Evolutionary conservation across 352 stramenopile species (phyloP).

Genomic region (Pythium biforme): DNA sequence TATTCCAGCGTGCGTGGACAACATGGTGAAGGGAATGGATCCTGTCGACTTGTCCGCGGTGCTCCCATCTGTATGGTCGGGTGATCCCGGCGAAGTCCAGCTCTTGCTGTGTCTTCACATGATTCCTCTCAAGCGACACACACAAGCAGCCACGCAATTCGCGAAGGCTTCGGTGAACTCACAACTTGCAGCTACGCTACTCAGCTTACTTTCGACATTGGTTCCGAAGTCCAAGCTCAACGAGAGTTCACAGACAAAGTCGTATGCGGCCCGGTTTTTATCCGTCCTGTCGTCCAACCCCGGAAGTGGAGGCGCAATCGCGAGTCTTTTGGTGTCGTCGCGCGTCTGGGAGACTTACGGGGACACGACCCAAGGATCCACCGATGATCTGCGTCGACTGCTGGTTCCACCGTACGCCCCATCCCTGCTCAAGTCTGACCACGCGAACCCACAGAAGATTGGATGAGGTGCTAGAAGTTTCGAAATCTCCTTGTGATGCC

Average conservation of each 20-base stretch:
- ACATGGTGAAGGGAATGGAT: conserved; percentile 86
- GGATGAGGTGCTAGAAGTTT: conserved; percentile 30
- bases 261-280: conserved; percentile 79
- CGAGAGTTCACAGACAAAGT: conserved; percentile 79
- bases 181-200: conserved; percentile 71
- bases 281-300: conserved; percentile 83
- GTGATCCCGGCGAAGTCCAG: conserved; percentile 80
- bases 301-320: conserved; percentile 79
- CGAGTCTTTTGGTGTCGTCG: conserved; percentile 74
- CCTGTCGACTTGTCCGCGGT: conserved; percentile 64
- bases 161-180: conserved; percentile 78
- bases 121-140: conserved; percentile 87
- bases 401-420: conserved; percentile 71
- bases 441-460: conserved; percentile 86
- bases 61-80: conserved; percentile 74
- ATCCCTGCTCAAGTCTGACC: conserved; percentile 71
- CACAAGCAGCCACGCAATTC: conserved; percentile 81
- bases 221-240: conserved; percentile 80
- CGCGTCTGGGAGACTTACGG: conserved; percentile 83
- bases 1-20: conserved; percentile 85
- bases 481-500: too few species aligned
- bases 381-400: conserved; percentile 75
- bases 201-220: conserved; percentile 78
- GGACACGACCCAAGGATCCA: conserved; percentile 75
- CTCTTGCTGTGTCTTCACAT: conserved; percentile 84